Evolutionary conservation across 352 stramenopile species (phyloP).

Genomic region (Phytophthora kernoviae): DNA sequence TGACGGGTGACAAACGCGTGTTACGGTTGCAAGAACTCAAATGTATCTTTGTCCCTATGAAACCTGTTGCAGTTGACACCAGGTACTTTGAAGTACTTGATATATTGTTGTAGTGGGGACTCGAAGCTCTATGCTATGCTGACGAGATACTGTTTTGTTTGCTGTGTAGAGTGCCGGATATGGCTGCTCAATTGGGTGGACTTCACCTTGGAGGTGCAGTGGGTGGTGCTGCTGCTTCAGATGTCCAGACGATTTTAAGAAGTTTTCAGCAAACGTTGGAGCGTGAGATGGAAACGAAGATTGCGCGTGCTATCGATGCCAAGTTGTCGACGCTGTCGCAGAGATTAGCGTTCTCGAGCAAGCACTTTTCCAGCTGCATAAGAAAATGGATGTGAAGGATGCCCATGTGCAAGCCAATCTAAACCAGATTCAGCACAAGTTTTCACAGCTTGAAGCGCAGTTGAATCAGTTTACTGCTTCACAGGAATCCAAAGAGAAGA

Average conservation of each 20-base stretch:
- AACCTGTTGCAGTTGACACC: conserved; percentile 16
- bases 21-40: conserved; percentile 46
- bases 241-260: conserved; percentile 48
- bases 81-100: conserved; percentile 6
- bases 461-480: conserved; percentile 30
- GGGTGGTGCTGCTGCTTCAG: conserved; percentile 9
- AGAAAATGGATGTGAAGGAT: conserved; percentile 53
- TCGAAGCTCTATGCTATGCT: background rate
- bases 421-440: conserved; percentile 49
- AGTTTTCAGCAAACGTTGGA: conserved; percentile 69
- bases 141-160: conserved; percentile 5
- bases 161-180: conserved; percentile 14
- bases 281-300: conserved; percentile 71
- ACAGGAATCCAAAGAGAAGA: conserved; percentile 5
- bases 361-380: conserved; percentile 62
- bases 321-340: conserved; percentile 62
- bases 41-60: conserved; percentile 46
- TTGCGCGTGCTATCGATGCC: conserved; percentile 56
- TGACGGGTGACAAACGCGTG: conserved; percentile 58
- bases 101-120: background rate
- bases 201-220: conserved; percentile 10
- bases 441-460: conserved; percentile 43
- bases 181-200: conserved; percentile 23
- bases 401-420: conserved; percentile 40
- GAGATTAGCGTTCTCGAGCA: conserved; percentile 67